A percentile compares a stretch with the other conserved stretches of the same genome.
Evolutionary conservation across 2,329 filamentous ascomycete species (phyloP).

Genomic region (Talaromyces sp.): DNA sequence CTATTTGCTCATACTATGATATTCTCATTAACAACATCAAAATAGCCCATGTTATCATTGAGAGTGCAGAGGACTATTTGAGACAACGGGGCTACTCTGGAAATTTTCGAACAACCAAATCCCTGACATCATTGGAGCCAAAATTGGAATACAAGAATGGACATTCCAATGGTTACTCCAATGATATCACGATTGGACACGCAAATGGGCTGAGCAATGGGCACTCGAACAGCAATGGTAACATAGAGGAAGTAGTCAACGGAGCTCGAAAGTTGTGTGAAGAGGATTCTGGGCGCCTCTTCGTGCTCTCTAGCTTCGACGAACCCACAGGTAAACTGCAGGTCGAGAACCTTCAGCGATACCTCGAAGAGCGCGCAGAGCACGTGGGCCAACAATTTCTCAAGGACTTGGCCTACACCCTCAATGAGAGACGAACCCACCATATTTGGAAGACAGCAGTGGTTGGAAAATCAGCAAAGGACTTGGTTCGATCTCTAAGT

Average conservation of each 20-base stretch:
- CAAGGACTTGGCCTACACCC: background rate
- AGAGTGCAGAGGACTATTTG: slow-evolving; percentile 24
- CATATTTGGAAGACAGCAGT: background rate
- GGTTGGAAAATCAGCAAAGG: background rate
- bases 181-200: background rate
- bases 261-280: background rate
- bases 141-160: background rate
- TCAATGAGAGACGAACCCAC: background rate
- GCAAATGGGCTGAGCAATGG: background rate
- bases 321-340: background rate
- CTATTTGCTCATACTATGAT: background rate
- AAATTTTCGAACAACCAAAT: background rate
- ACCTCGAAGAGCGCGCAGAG: background rate
- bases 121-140: background rate
- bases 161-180: background rate
- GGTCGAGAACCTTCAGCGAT: background rate
- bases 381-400: background rate
- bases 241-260: background rate
- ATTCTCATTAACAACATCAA: slow-evolving; percentile 25
- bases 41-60: slow-evolving; percentile 29
- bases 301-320: background rate
- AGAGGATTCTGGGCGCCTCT: background rate
- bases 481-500: background rate
- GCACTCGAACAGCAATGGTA: background rate
- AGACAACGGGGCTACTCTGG: background rate